Evolutionary conservation across 768 basidiomycete species (phyloP).

Genomic region (Russula earlei): DNA sequence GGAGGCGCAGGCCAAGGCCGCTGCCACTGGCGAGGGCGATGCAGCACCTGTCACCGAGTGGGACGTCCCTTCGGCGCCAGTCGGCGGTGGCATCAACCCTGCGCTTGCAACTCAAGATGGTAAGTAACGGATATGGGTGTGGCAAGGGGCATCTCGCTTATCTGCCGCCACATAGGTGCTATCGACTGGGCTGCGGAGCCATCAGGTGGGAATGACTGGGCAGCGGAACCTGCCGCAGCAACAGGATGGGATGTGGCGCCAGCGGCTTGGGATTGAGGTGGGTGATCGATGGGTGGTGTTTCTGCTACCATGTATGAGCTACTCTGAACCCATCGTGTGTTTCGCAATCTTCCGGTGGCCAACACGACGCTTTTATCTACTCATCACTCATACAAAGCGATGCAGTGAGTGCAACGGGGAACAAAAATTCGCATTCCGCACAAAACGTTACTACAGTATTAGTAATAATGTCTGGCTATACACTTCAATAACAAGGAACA

Average conservation of each 20-base stretch:
- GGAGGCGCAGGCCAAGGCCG: conserved; percentile 76
- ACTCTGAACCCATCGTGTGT: conserved; percentile 4
- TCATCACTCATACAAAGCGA: background rate
- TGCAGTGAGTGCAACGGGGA: background rate
- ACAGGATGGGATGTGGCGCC: conserved; percentile 16
- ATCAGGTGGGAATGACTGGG: conserved; percentile 24
- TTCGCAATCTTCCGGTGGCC: conserved; percentile 1
- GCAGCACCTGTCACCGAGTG: conserved; percentile 56
- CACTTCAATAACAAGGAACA: background rate
- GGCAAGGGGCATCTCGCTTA: background rate
- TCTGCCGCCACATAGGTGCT: conserved; percentile 22
- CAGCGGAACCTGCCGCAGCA: conserved; percentile 24
- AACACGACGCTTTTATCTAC: conserved; percentile 2
- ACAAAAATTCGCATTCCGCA: conserved; percentile 2
- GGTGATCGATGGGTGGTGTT: conserved; percentile 4
- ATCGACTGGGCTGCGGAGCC: conserved; percentile 31
- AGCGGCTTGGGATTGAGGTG: conserved; percentile 18
- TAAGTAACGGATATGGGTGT: conserved; percentile 27
- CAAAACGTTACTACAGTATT: conserved; percentile 2
- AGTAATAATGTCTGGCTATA: conserved; percentile 5
- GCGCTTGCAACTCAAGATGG: conserved; percentile 57
- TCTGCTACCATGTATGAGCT: conserved; percentile 11
- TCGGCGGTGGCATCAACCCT: conserved; percentile 69
- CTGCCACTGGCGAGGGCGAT: conserved; percentile 46
- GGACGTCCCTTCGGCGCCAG: conserved; percentile 63